These are phyloP conservation scores for Monascus ruber DNA, from an alignment of 2,329 filamentous ascomycete species.

Conservation along the genomic window DNA sequence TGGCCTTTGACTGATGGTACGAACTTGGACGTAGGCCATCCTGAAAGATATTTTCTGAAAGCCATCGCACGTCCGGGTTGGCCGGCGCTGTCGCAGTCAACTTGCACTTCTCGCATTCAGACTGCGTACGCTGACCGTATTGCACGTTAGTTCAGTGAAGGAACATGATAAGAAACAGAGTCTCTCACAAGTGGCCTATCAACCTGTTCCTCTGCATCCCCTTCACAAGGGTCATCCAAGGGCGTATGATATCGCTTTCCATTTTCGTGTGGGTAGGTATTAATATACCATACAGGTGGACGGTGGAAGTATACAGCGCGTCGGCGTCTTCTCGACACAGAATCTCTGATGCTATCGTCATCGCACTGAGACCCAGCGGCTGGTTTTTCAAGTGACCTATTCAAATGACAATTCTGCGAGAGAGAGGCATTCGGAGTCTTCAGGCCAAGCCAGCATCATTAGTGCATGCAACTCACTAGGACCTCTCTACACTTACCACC, in stretches of 20 bases:
- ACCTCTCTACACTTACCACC: not conserved
- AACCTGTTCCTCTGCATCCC: not conserved
- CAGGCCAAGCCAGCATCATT: not conserved
- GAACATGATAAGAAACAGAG: not conserved
- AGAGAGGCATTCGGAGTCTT: not conserved
- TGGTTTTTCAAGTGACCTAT: not conserved
- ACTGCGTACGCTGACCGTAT: not conserved
- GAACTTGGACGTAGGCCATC: not conserved
- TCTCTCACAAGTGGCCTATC: not conserved
- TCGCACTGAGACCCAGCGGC: not conserved
- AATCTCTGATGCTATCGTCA: slow-evolving; percentile 8
- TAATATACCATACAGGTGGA: slow-evolving; percentile 17
- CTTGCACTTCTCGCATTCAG: not conserved
- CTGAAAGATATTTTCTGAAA: not conserved
- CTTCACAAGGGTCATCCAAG: not conserved
- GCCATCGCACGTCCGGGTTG: not conserved
- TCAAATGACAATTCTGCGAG: not conserved
- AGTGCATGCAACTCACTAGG: not conserved
- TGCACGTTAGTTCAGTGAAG: not conserved
- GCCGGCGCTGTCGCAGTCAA: not conserved
- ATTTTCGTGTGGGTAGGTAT: slow-evolving; percentile 2
- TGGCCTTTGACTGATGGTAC: slow-evolving; percentile 9
- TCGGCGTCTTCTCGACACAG: slow-evolving; percentile 14
- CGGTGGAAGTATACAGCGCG: slow-evolving; percentile 21
- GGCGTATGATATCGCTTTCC: no score